phyloP scores from a whole-genome alignment of 2,329 filamentous ascomycete genomes.

The Arthrobotrys entomopaga region DNA sequence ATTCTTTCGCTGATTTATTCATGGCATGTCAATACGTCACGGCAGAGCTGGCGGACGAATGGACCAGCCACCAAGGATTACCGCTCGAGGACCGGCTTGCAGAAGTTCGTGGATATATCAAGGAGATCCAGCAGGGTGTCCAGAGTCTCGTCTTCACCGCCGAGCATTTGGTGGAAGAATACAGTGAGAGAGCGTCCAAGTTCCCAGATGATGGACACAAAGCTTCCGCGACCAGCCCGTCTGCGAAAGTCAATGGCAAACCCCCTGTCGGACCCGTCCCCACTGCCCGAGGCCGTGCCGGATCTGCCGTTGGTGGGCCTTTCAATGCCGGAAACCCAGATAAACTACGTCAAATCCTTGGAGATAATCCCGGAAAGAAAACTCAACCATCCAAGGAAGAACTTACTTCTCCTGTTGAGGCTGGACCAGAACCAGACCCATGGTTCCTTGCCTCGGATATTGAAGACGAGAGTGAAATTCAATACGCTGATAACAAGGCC shows the following conservation, averaged over 20 bases:
- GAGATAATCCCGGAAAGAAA: constrained; percentile 66
- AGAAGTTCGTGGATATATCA: constrained; percentile 71
- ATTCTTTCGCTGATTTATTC: constrained; percentile 88
- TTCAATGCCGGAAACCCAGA: constrained; percentile 49
- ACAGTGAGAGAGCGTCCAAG: constrained; percentile 48
- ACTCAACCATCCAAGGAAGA: constrained; percentile 64
- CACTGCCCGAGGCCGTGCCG: constrained; percentile 24
- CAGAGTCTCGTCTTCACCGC: constrained; percentile 88
- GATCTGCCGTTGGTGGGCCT: constrained; percentile 38
- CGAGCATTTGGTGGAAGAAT: constrained; percentile 79
- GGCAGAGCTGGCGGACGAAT: constrained; percentile 90
- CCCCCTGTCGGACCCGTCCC: constrained; percentile 21
- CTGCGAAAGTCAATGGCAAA: constrained; percentile 29
- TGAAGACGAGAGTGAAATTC: constrained; percentile 87
- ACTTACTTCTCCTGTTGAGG: constrained; percentile 59
- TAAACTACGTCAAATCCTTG: constrained; percentile 66
- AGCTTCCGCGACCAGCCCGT: constrained; percentile 40
- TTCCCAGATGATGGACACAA: constrained; percentile 57
- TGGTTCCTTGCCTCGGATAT: constrained; percentile 77
- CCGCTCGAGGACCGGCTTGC: constrained; percentile 86
- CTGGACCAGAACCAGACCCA: constrained; percentile 77
- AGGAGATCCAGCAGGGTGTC: constrained; percentile 84
- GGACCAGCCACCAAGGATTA: constrained; percentile 90
- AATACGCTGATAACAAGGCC: constrained; percentile 79
- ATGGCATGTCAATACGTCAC: constrained; percentile 90